Evolutionary conservation across 768 basidiomycete genomes (phyloP), one percentile per base, ranked within the genome.

Genomic region (Porphyrellus cyaneotinctus): DNA sequence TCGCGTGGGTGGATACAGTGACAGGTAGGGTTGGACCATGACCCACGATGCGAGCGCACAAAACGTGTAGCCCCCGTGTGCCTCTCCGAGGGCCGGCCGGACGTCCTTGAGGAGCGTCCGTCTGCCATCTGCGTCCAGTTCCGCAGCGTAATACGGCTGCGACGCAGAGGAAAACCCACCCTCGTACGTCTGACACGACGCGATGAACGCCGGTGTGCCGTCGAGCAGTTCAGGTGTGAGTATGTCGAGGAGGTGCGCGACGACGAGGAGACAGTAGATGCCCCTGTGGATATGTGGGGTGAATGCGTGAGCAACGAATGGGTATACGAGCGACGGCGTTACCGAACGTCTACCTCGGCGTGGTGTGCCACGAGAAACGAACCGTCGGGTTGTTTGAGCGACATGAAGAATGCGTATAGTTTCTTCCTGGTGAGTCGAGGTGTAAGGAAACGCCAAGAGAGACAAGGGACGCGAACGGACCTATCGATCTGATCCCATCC

Each of bases 41-140:
- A 88, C 77, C 84, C 91, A 90, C 17, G 87, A 82, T 0, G 92
- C 91, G 24, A 94, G 75, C 9, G 91, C 83, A 66, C 97, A 99
- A 68, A 92, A 97, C 0, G 95, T 92, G 71, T 99, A 98, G 0
- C 97, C 97, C 8, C 97, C 97, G 58, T 99, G 97, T 0, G 97
- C 94, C 70, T 99, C 97, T 11, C 95, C 95, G 20, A 97, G 83
- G 0, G 87, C 76, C 0, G 94, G 89, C 0, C 87, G 79, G 1
- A 84, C 79, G 3, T 68, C 66, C 3, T 70, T 60, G 37, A 81
- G 68, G 20, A 76, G 42, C 2, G 70, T 55, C n/a, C 28, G 39
- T 4, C 32, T 51, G n/a, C 15, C 45, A 28, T 58, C 56, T n/a
- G 31, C 30, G 18, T 58, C 56, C 18, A 35, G 26, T n/a, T 49